A percentile compares a stretch with the other conserved stretches of the same genome.
Evolutionary conservation across 2,329 filamentous ascomycete species (phyloP).

Genomic region (Colletotrichum cereale): DNA sequence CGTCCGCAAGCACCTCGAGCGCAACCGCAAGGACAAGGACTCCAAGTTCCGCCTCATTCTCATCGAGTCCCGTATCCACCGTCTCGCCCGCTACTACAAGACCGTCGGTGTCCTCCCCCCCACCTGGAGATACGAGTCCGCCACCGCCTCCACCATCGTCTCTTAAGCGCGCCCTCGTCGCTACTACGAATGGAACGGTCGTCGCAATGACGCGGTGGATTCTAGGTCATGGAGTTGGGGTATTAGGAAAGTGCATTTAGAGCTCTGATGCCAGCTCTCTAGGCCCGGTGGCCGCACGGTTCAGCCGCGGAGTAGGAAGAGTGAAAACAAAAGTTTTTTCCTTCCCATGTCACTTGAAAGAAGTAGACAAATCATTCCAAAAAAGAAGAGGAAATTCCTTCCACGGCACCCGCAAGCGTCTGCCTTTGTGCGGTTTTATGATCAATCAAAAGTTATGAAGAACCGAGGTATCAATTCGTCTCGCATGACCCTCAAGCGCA

Average conservation of each 20-base stretch:
- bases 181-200: conserved; percentile 38
- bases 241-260: conserved; percentile 57
- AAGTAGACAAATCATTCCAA: conserved; percentile 28
- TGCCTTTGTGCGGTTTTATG: background rate
- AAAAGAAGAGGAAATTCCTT: conserved; percentile 24
- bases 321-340: conserved; percentile 22
- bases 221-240: conserved; percentile 60
- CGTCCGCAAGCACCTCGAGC: conserved; percentile 99
- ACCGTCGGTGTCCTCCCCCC: conserved; percentile 86
- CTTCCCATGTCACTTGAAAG: conserved; percentile 28
- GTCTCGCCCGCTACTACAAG: conserved; percentile 99
- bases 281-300: conserved; percentile 28
- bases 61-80: conserved; percentile 99
- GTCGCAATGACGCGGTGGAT: conserved; percentile 47
- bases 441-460: conserved; percentile 30
- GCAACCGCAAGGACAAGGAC: conserved; percentile 99
- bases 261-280: conserved; percentile 55
- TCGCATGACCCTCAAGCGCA: background rate
- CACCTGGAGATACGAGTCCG: conserved; percentile 99
- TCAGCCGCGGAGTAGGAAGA: conserved; percentile 31
- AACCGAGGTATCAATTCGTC: conserved; percentile 29
- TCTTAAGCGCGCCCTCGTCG: conserved; percentile 70
- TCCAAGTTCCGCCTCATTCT: conserved; percentile 99
- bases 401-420: conserved; percentile 13
- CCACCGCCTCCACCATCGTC: conserved; percentile 94